Evolutionary conservation across 805 yeast species (phyloP).

Genomic region (Yamadazyma laniorum): DNA sequence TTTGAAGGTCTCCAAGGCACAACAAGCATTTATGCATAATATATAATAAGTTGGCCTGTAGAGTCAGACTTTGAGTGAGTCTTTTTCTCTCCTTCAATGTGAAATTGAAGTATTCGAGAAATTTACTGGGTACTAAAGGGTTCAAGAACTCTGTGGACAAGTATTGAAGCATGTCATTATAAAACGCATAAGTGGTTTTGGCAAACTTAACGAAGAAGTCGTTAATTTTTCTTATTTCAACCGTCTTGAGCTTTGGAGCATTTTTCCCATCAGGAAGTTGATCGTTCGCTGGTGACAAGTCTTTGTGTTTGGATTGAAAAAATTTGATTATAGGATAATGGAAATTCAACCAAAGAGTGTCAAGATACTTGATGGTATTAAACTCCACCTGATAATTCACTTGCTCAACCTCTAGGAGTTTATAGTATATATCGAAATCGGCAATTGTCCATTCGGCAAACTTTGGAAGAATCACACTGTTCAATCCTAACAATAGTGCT

Average conservation of each 20-base stretch:
- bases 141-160: slow-evolving; percentile 37
- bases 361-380: slow-evolving; percentile 34
- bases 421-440: slow-evolving; percentile 34
- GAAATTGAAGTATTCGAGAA: slow-evolving; percentile 27
- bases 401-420: slow-evolving; percentile 9
- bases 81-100: slow-evolving; percentile 9
- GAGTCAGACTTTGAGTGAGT: not conserved
- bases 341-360: slow-evolving; percentile 56
- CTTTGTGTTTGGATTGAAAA: slow-evolving; percentile 43
- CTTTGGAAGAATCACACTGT: slow-evolving; percentile 48
- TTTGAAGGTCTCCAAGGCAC: slow-evolving; percentile 56
- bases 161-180: slow-evolving; percentile 40
- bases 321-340: slow-evolving; percentile 64
- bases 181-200: slow-evolving; percentile 48
- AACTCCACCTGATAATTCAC: slow-evolving; percentile 29
- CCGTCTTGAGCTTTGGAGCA: slow-evolving; percentile 36
- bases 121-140: slow-evolving; percentile 32
- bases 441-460: slow-evolving; percentile 39
- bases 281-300: slow-evolving; percentile 1
- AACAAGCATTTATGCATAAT: slow-evolving; percentile 49
- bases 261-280: slow-evolving; percentile 6
- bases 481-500: slow-evolving; percentile 47
- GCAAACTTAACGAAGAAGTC: slow-evolving; percentile 50
- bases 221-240: slow-evolving; percentile 57
- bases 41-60: slow-evolving; percentile 35